phyloP scores from a whole-genome alignment of 208 protist genomes.

The Vickermania ingenoplastis region DNA sequence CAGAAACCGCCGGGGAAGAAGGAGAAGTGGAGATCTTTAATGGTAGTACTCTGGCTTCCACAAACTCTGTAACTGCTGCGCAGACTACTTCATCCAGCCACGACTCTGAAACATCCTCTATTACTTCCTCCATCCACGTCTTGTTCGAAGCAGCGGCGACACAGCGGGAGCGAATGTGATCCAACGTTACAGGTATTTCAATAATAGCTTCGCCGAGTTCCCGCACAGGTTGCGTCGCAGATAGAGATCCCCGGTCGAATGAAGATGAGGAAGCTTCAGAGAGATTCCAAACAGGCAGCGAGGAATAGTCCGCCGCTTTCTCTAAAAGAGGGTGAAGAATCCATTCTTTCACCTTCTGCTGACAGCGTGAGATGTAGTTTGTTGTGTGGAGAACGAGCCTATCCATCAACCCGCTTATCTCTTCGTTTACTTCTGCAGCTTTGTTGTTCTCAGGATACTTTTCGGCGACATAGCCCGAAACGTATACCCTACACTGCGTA shows the following conservation, averaged over 20 bases:
- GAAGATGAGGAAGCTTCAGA: neutral
- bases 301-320: neutral
- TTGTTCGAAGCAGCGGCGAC: neutral
- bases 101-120: slow-evolving; percentile 42
- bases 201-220: slow-evolving; percentile 73
- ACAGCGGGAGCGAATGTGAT: slow-evolving; percentile 20
- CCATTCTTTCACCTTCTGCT: slow-evolving; percentile 1
- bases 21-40: slow-evolving; percentile 23
- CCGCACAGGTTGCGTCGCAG: slow-evolving; percentile 20
- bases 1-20: neutral
- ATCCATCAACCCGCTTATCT: neutral
- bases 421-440: neutral
- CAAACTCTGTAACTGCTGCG: slow-evolving; percentile 33
- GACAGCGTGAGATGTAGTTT: neutral
- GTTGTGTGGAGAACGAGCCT: neutral
- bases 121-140: slow-evolving; percentile 24
- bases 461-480: neutral
- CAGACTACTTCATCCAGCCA: slow-evolving; percentile 64
- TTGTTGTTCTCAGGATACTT: neutral
- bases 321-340: neutral
- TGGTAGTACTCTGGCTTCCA: slow-evolving; percentile 37
- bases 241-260: neutral
- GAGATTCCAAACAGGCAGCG: neutral
- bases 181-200: slow-evolving; percentile 65
- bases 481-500: neutral